A percentile compares a stretch with the other conserved stretches of the same genome.
Conservation (phyloP, 2,329 filamentous ascomycete species). For the Hypomyces perniciosus region DNA sequence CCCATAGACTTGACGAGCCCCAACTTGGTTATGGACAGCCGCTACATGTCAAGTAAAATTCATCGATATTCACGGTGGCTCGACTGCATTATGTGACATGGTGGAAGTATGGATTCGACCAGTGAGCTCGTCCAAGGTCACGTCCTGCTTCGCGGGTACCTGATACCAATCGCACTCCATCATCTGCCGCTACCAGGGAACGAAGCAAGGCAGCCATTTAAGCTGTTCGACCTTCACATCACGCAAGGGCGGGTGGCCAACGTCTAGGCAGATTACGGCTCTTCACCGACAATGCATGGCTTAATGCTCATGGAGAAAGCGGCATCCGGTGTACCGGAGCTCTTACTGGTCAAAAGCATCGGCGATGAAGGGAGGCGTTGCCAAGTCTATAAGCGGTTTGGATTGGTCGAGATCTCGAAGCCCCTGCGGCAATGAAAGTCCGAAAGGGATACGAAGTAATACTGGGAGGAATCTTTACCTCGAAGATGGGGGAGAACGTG, state of each 20-base stretch:
- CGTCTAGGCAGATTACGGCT: slow-evolving; percentile 12
- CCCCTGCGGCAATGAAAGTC: neutral
- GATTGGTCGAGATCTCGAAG: neutral
- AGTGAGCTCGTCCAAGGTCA: slow-evolving; percentile 6
- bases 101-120: slow-evolving; percentile 5
- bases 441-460: neutral
- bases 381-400: neutral
- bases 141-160: slow-evolving; percentile 1
- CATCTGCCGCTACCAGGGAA: neutral
- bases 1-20: slow-evolving; percentile 11
- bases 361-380: neutral
- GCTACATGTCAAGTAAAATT: slow-evolving; percentile 1
- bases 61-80: slow-evolving; percentile 1
- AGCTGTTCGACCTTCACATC: slow-evolving; percentile 4
- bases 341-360: neutral
- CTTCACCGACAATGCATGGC: neutral
- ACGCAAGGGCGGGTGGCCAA: slow-evolving; percentile 3
- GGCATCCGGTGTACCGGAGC: slow-evolving; percentile 1
- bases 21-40: slow-evolving; percentile 16
- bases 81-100: neutral
- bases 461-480: slow-evolving; percentile 1
- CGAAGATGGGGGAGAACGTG: neutral
- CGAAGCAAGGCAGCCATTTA: neutral
- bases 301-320: slow-evolving; percentile 7
- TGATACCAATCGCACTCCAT: neutral